A percentile compares a stretch with the other conserved stretches of the same genome.
Conservation (phyloP, 1,284 basidiomycete genomes). For the Crucibulum parvulum region DNA sequence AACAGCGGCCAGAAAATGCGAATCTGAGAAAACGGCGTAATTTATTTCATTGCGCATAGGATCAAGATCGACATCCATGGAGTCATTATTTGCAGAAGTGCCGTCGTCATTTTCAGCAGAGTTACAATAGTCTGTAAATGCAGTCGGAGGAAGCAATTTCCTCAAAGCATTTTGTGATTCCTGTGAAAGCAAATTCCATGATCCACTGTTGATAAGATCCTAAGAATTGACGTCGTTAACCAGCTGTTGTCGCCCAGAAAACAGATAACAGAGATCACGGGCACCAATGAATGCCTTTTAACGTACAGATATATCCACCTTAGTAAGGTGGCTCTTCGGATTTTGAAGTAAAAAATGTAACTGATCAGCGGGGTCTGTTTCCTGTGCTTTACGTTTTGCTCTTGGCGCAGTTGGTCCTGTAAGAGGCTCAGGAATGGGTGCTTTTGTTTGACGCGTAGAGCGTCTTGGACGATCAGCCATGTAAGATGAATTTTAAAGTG, state of each 20-base stretch:
- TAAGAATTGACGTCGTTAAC: constrained; percentile 32
- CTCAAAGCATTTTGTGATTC: constrained; percentile 49
- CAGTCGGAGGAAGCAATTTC: constrained; percentile 56
- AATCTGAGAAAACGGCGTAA: constrained; percentile 51
- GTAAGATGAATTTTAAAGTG: not conserved
- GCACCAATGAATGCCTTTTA: not conserved
- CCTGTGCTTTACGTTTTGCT: constrained; percentile 38
- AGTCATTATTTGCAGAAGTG: constrained; percentile 36
- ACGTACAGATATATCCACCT: constrained; percentile 59
- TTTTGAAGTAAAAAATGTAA: constrained; percentile 50
- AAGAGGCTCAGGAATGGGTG: constrained; percentile 12
- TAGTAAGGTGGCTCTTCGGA: constrained; percentile 57
- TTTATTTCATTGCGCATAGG: constrained; percentile 33
- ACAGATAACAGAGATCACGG: not conserved
- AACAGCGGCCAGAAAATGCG: constrained; percentile 59
- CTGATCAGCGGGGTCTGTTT: constrained; percentile 34
- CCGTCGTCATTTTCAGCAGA: constrained; percentile 44
- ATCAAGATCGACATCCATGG: constrained; percentile 35
- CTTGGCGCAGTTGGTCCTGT: constrained; percentile 13
- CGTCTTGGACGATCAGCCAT: constrained; percentile 40
- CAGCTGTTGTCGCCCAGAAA: constrained; percentile 10
- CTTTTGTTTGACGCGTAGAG: constrained; percentile 31
- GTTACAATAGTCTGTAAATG: constrained; percentile 46
- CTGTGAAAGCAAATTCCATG: constrained; percentile 55
- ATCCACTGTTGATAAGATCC: constrained; percentile 57